Conservation (phyloP, 2,329 filamentous ascomycete species). For the Thermothelomyces thermophilus region DNA sequence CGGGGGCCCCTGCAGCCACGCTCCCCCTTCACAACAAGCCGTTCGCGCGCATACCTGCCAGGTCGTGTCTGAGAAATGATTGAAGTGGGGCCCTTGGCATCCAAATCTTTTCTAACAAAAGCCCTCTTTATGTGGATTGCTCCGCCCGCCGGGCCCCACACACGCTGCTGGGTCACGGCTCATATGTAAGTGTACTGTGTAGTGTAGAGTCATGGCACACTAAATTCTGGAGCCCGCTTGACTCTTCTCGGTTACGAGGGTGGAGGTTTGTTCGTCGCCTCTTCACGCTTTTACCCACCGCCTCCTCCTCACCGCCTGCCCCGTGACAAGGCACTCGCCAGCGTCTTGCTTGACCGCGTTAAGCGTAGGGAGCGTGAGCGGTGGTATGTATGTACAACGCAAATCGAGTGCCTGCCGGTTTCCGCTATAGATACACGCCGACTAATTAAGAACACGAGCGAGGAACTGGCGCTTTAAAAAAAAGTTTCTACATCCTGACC, state of each 20-base stretch:
- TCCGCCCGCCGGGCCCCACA: constrained; percentile 3
- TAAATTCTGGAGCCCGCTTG: neutral
- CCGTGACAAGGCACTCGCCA: neutral
- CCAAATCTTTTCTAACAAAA: neutral
- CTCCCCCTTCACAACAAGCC: constrained; percentile 2
- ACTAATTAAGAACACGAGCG: too few relatives aligned
- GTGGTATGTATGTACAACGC: too few relatives aligned
- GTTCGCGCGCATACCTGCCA: too few relatives aligned
- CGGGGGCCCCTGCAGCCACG: constrained; percentile 26
- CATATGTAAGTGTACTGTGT: too few relatives aligned
- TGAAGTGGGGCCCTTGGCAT: constrained; percentile 1
- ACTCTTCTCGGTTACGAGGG: constrained; percentile 3
- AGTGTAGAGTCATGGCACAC: too few relatives aligned
- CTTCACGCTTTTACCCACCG: neutral
- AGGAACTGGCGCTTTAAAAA: too few relatives aligned
- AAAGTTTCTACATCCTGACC: too few relatives aligned
- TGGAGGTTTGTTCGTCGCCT: neutral
- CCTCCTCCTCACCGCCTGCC: constrained; percentile 6
- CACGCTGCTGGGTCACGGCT: constrained; percentile 4
- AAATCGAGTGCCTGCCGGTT: too few relatives aligned
- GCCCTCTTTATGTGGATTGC: neutral
- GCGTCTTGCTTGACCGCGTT: too few relatives aligned
- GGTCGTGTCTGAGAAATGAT: too few relatives aligned
- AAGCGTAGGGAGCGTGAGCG: too few relatives aligned
- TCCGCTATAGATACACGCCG: too few relatives aligned